Base-by-base conservation (phyloP, 768 basidiomycete genomes). In the Mycena polygramma region DNA sequence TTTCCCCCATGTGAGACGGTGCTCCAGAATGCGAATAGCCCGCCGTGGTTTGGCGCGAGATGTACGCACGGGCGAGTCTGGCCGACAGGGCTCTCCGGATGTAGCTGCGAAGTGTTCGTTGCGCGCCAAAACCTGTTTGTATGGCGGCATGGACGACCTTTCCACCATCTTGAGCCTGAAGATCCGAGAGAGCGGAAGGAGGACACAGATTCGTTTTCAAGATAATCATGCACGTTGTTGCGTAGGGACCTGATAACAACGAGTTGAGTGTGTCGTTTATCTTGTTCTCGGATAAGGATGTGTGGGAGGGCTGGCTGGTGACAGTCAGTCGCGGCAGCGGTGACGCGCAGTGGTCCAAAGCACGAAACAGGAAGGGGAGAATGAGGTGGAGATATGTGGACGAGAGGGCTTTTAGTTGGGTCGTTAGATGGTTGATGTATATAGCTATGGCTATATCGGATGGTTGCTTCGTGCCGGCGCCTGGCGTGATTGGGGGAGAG, bases 301-400 rank as follows among this genome's bases (percentile, higher is more conserved):
- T 78, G 68, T 79, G 81, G 67, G 78, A 67, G 62, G 83, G 75
- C 45, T 85, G 77, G 68, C 77, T 77, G 58, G 83, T 82, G 49
- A 93, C 82, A 7, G 91, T 88, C 13, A 95, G 80, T 10, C 91
- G 88, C 48, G 93, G 91, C 19, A 95, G 85, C 2, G 92, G 89
- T 4, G 89, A 86, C 5, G 89, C 83, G 75, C 88, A 92, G 73
- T 88, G 90, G 1, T 91, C 88, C 26, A 92, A 84, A 24, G 87
- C 87, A 20, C 91, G 89, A 75, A 94, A 92, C n/a, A 95, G 87
- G 41, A 92, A 82, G 0, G 92, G 91, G n/a, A 94, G 82, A 61
- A 94, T 89, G 43, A 80, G 74, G 15, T 80, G 77, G 43, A 94
- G 85, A 74, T 87, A 84, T 14, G 79, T 79, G 9, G 90, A 86